Percentiles rank a stretch among this genome's conserved stretches.
Conservation (phyloP, 176 grass and related monocot genomes). For the Oryza punctata region DNA sequence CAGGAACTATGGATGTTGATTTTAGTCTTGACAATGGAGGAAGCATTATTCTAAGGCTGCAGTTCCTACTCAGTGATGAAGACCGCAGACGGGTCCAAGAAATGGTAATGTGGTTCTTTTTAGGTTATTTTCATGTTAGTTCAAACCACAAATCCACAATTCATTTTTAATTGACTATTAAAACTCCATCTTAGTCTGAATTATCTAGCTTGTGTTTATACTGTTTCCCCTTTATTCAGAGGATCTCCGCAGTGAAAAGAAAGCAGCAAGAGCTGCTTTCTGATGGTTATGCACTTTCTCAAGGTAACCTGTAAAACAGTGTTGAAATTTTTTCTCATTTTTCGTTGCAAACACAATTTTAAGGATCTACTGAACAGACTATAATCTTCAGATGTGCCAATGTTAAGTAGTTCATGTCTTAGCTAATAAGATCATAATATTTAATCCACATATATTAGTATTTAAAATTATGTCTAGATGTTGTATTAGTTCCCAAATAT, state of each 20-base stretch:
- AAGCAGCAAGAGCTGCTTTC: conserved; percentile 38
- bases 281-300: conserved; percentile 29
- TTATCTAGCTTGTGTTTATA: not conserved
- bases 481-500: not conserved
- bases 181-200: not conserved
- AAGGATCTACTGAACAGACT: not conserved
- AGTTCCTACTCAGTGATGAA: conserved; percentile 52
- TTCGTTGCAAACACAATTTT: conserved; percentile 1
- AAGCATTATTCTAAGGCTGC: conserved; percentile 35
- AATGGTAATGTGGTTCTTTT: conserved; percentile 35
- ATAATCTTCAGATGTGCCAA: conserved; percentile 6
- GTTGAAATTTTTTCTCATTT: not conserved
- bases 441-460: not conserved
- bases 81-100: conserved; percentile 50
- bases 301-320: conserved; percentile 32
- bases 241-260: conserved; percentile 41
- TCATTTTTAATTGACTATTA: not conserved
- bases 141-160: not conserved
- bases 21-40: conserved; percentile 37
- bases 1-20: conserved; percentile 42
- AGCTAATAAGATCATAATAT: not conserved
- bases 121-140: conserved; percentile 2
- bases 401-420: not conserved
- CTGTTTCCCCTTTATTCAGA: conserved; percentile 40
- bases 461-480: not conserved